Base-by-base conservation (phyloP, 305 asterid genomes). In the Fraxinus angustifolia region DNA sequence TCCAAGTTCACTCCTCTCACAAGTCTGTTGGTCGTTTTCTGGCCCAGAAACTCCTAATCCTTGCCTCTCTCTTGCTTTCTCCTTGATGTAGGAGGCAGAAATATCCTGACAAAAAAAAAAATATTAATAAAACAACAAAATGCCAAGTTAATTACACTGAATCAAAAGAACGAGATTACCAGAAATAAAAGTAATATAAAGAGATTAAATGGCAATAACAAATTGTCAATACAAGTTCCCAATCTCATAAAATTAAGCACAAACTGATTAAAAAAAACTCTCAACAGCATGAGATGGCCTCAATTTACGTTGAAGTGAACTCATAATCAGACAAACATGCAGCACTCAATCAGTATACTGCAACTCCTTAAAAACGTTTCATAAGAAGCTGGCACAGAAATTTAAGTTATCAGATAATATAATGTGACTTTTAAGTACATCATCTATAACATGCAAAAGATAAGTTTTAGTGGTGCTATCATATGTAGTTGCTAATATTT, bases 21-120 rank as follows among this genome's bases (percentile, higher is more conserved):
- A 80, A 5, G 78, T 84, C 71, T 86, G 86, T 71, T 81, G 88
- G 78, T 79, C 77, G 42, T 3, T 78, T 71, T 82, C 89, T 8
- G 71, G 75, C 75, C 79, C 84, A 2, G 82, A 28, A 73, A 45
- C 80, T 56, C 80, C 87, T 12, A 81, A 80, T 73, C 83, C 85
- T 80, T 79, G 87, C 82, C 82, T 89, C 81, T 90, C 92, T 30
- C 58, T 78, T 19, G 77, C 40, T 45, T 77, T 83, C 36, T 65
- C 89, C 73, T 82, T 83, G 40, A 75, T 83, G 80, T 77, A 74
- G 5, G 85, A 80, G 65, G 86, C 80, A 56, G 85, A 76, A 73
- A 67, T 48, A 70, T 88, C 89, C 91, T 90, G 84, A 67, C 38
- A 50, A 86, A 23, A 23, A 19, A 19, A 60, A 62, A 0, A 35